Conservation (phyloP, 2,329 filamentous ascomycete species). For the Trichophyton equinum region DNA sequence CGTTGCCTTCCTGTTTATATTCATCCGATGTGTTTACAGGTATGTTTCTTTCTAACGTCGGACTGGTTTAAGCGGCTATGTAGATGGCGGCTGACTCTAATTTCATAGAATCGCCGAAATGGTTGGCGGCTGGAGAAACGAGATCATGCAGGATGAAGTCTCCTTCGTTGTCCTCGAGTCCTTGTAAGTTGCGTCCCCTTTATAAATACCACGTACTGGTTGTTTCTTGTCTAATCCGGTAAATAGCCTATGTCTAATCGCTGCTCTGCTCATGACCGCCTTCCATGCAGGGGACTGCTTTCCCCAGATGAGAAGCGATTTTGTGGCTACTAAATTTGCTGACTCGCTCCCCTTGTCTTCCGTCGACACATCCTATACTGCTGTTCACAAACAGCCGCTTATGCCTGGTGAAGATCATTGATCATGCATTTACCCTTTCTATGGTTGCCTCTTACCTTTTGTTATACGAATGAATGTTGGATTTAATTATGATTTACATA, state of each 20-base stretch:
- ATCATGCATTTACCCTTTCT: neutral
- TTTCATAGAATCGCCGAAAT: conserved; percentile 36
- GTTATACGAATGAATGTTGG: neutral
- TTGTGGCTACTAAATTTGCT: neutral
- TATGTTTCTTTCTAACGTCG: conserved; percentile 14
- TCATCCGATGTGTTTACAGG: conserved; percentile 35
- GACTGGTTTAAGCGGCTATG: conserved; percentile 5
- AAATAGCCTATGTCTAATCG: conserved; percentile 37
- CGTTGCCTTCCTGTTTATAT: conserved; percentile 27
- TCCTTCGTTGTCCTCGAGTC: conserved; percentile 39
- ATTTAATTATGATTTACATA: neutral
- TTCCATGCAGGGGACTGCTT: conserved; percentile 46
- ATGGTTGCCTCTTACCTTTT: neutral
- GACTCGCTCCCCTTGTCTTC: neutral
- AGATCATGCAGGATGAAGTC: conserved; percentile 35
- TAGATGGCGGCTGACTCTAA: neutral
- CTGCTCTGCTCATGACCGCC: conserved; percentile 38
- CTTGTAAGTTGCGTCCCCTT: conserved; percentile 26
- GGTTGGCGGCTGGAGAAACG: conserved; percentile 37
- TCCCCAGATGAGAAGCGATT: conserved; percentile 27
- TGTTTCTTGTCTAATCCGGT: conserved; percentile 10
- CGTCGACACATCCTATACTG: neutral
- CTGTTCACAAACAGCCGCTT: conserved; percentile 1
- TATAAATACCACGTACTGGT: neutral
- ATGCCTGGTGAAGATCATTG: neutral